phyloP scores from a whole-genome alignment of 2,329 filamentous ascomycete species.

The Plenodomus tracheiphilus region DNA sequence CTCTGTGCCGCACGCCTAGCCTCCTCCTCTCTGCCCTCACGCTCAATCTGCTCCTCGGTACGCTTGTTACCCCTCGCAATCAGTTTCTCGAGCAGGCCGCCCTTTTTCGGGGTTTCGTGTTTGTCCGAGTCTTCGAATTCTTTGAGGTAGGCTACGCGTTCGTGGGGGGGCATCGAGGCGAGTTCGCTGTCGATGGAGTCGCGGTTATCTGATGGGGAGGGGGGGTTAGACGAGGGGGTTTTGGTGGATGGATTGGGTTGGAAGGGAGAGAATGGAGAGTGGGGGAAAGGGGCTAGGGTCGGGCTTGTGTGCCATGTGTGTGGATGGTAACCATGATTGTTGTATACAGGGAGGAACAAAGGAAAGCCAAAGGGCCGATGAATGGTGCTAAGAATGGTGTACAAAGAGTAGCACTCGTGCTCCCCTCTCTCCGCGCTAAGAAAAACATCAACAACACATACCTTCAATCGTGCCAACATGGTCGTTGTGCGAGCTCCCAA shows the following conservation, averaged over 20 bases:
- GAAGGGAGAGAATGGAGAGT: not conserved
- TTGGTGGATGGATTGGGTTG: not conserved
- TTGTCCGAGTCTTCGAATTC: constrained; percentile 43
- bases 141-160: constrained; percentile 40
- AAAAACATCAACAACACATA: too few relatives aligned
- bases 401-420: too few relatives aligned
- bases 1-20: constrained; percentile 12
- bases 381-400: not conserved
- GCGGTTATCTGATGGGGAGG: constrained; percentile 27
- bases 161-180: constrained; percentile 35
- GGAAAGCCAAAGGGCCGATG: not conserved
- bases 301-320: not conserved
- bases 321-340: not conserved
- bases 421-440: too few relatives aligned
- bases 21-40: constrained; percentile 29
- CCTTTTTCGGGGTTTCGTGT: constrained; percentile 36
- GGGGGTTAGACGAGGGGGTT: not conserved
- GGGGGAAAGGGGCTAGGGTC: not conserved
- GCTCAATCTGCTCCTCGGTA: constrained; percentile 38
- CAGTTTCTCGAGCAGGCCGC: constrained; percentile 36
- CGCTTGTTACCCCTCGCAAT: constrained; percentile 41
- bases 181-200: constrained; percentile 39
- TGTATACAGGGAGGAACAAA: not conserved
- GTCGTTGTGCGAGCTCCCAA: constrained; percentile 5
- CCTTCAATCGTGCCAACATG: constrained; percentile 25